A percentile compares a stretch with the other conserved stretches of the same genome.
These are phyloP conservation scores for Tausonia pullulans DNA, from an alignment of 1,284 basidiomycete species.

Conservation along the genomic window DNA sequence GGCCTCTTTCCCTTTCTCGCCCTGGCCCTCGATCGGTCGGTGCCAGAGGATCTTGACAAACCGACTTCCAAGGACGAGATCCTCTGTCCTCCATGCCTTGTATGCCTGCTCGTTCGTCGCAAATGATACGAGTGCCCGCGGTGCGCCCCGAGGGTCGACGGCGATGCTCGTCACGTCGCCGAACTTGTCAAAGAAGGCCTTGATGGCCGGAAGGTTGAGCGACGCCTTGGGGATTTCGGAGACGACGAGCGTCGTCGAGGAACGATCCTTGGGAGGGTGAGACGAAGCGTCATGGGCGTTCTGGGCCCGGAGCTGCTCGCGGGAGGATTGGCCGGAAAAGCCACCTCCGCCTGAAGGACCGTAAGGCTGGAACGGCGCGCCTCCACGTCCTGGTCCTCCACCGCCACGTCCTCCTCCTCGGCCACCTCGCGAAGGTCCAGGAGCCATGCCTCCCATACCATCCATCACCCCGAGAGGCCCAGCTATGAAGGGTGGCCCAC, in stretches of 20 bases:
- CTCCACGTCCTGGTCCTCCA: constrained; percentile 12
- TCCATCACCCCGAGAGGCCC: background rate
- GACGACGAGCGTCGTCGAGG: constrained; percentile 77
- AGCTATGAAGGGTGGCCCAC: background rate
- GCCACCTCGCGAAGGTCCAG: background rate
- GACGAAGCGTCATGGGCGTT: constrained; percentile 19
- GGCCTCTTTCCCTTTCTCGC: constrained; percentile 57
- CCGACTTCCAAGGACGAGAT: constrained; percentile 83
- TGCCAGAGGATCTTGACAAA: constrained; percentile 95
- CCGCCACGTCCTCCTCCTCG: background rate
- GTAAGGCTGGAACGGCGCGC: background rate
- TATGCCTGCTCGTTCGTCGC: constrained; percentile 73
- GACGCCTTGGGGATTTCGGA: constrained; percentile 85
- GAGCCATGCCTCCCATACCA: background rate
- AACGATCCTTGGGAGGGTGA: constrained; percentile 38
- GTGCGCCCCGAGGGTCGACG: constrained; percentile 56
- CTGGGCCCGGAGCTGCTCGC: background rate
- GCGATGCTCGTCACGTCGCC: constrained; percentile 89
- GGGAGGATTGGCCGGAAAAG: constrained; percentile 12
- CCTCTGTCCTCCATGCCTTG: constrained; percentile 80
- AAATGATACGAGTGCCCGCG: constrained; percentile 75
- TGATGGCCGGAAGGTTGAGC: constrained; percentile 64
- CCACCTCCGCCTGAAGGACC: background rate
- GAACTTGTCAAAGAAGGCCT: constrained; percentile 83
- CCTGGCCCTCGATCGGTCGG: constrained; percentile 75